A percentile compares a stretch with the other conserved stretches of the same genome.
These are phyloP conservation scores for Quercus mongolica DNA, from an alignment of 306 rosid species.

Conservation along the genomic window DNA sequence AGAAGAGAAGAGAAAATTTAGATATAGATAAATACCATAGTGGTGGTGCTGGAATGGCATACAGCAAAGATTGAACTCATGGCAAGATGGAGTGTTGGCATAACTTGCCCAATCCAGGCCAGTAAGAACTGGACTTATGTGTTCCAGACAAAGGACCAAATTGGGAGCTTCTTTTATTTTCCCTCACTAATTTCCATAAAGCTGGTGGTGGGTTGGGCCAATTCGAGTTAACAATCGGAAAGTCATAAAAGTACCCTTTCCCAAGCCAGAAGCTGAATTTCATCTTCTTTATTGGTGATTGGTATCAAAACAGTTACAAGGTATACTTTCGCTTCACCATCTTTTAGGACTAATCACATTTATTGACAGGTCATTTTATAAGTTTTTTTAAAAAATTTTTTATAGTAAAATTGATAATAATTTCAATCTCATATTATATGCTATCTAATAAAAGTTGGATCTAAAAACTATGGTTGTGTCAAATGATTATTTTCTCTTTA, in stretches of 20 bases:
- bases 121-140: constrained; percentile 67
- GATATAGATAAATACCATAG: neutral
- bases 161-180: constrained; percentile 79
- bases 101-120: constrained; percentile 76
- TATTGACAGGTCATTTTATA: neutral
- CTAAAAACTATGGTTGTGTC: accelerated
- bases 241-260: constrained; percentile 61
- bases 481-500: too few relatives aligned
- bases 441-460: too few relatives aligned
- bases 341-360: too few relatives aligned
- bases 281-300: constrained; percentile 83
- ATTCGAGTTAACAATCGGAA: constrained; percentile 55
- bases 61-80: constrained; percentile 78
- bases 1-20: too few relatives aligned
- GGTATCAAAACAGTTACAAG: constrained; percentile 57
- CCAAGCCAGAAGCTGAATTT: constrained; percentile 69
- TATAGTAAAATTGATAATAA: too few relatives aligned
- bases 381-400: neutral
- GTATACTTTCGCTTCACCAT: neutral
- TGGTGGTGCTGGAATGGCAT: constrained; percentile 74
- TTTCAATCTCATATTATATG: too few relatives aligned
- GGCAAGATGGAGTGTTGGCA: constrained; percentile 98
- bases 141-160: constrained; percentile 75
- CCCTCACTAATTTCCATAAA: constrained; percentile 74
- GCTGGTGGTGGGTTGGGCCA: constrained; percentile 82